These are phyloP conservation scores for Phyllosticta citrichinensis DNA, from an alignment of 2,329 filamentous ascomycete species.

Conservation along the genomic window DNA sequence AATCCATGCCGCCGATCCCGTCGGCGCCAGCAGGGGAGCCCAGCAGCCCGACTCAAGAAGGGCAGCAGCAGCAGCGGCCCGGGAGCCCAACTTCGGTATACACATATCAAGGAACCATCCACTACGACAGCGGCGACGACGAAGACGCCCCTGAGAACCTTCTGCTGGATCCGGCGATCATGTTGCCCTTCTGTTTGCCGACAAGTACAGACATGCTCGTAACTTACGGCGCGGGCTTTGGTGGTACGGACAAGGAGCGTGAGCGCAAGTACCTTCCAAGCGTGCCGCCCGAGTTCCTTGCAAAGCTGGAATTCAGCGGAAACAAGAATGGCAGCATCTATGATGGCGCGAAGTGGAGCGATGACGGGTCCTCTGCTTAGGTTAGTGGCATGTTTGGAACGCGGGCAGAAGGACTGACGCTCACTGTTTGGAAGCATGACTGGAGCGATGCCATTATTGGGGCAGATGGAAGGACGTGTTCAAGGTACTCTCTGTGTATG, in stretches of 20 bases:
- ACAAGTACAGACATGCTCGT: constrained; percentile 97
- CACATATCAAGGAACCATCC: neutral
- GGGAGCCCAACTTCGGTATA: constrained; percentile 3
- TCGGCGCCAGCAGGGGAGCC: neutral
- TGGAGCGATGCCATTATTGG: neutral
- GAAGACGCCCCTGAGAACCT: constrained; percentile 64
- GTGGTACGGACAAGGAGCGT: constrained; percentile 80
- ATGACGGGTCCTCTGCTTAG: constrained; percentile 1
- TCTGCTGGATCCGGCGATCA: constrained; percentile 78
- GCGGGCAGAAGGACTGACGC: neutral
- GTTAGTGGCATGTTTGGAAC: neutral
- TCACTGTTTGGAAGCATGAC: neutral
- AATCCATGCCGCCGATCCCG: constrained; percentile 6
- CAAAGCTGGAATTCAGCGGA: constrained; percentile 61
- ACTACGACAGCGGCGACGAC: constrained; percentile 34
- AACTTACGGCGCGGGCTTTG: constrained; percentile 88
- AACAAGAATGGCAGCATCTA: constrained; percentile 13
- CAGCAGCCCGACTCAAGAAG: neutral
- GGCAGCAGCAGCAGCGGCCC: neutral
- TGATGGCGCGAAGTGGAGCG: constrained; percentile 8
- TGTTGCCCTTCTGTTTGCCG: constrained; percentile 89
- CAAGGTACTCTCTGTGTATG: neutral
- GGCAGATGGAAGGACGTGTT: neutral
- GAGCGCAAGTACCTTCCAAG: constrained; percentile 94
- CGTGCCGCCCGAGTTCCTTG: constrained; percentile 84